Evolutionary conservation across 108 stramenopile genomes (phyloP).

Genomic region (Phaeodactylum tricornutum): DNA sequence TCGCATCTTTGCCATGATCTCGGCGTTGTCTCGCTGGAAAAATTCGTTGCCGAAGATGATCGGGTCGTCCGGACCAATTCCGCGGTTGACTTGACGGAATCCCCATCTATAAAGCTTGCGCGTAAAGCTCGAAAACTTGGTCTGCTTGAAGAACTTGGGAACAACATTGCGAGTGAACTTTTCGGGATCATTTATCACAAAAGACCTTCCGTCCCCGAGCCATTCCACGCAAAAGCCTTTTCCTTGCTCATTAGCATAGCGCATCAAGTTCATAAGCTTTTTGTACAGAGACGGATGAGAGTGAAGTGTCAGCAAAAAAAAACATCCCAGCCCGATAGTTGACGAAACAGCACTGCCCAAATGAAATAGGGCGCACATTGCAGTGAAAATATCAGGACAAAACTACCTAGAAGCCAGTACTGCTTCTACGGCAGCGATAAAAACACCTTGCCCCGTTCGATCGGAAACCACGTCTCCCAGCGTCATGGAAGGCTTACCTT

Average conservation of each 20-base stretch:
- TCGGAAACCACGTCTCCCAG: too few species aligned
- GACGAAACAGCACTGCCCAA: not conserved
- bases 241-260: constrained; percentile 20
- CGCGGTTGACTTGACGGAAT: constrained; percentile 58
- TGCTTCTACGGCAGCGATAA: too few species aligned
- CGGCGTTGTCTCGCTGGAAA: constrained; percentile 50
- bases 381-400: too few species aligned
- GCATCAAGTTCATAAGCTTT: constrained; percentile 64
- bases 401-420: too few species aligned
- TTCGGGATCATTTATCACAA: constrained; percentile 59
- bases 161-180: constrained; percentile 67
- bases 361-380: too few species aligned
- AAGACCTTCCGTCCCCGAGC: constrained; percentile 56
- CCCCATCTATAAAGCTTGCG: constrained; percentile 81
- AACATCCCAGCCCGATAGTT: too few species aligned
- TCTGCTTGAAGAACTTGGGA: constrained; percentile 74
- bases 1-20: constrained; percentile 45
- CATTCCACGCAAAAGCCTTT: constrained; percentile 33
- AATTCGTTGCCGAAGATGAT: constrained; percentile 60
- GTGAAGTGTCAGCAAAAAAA: too few species aligned
- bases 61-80: constrained; percentile 54
- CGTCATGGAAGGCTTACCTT: constrained; percentile 48
- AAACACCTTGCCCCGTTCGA: too few species aligned
- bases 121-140: constrained; percentile 72
- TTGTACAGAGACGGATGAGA: too few species aligned